Evolutionary conservation across 2,329 filamentous ascomycete species (phyloP), one percentile per base, ranked within the genome.

Genomic region (Diaporthe velutina): DNA sequence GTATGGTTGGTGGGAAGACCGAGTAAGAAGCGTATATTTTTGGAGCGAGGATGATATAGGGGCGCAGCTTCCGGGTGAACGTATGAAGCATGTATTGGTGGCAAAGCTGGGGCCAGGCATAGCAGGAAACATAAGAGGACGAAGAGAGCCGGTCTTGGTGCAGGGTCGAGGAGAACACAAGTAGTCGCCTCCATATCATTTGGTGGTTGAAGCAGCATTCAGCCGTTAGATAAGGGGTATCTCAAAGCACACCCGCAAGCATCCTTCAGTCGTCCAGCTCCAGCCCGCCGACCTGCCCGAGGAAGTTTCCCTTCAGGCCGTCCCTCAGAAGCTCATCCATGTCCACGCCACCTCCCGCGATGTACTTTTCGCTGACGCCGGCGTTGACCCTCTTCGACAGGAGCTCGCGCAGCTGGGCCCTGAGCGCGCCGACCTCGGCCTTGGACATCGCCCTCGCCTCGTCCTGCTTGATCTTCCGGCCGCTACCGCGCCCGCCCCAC

Each of bases 281-380:
- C 52, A 88, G 76, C 15, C 84, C 84, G 19, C 84, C 82, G 12
- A 87, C 84, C 71, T 78, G 83, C 10, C 93, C 93, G 76, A 95
- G 80, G 79, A 95, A 95, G 28, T 92, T 90, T 1, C 92, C 90
- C 76, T 91, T 91, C 48, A 89, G 89, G n/a, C 90, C 91, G 73
- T 85, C 88, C 45, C 33, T 64, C 73, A 93, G 79, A 80, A 98
- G 82, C 78, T 95, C 88, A 70, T 93, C 93, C 8, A 98, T 88
- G 84, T 98, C 94, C n/a, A 98, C 90, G n/a, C 90, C 87, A 0
- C 95, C 94, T n/a, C 91, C 90, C 0, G 95, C 94, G 76, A 98
- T 87, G 83, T 98, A 98, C 80, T 89, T 90, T 85, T 96, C 95
- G 80, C 94, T 98, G 35, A 98, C 94, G 9, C 96, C 96, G 22